Evolutionary conservation across 495 filamentous ascomycete genomes (phyloP).

Genomic region (Talaromyces borbonicus): DNA sequence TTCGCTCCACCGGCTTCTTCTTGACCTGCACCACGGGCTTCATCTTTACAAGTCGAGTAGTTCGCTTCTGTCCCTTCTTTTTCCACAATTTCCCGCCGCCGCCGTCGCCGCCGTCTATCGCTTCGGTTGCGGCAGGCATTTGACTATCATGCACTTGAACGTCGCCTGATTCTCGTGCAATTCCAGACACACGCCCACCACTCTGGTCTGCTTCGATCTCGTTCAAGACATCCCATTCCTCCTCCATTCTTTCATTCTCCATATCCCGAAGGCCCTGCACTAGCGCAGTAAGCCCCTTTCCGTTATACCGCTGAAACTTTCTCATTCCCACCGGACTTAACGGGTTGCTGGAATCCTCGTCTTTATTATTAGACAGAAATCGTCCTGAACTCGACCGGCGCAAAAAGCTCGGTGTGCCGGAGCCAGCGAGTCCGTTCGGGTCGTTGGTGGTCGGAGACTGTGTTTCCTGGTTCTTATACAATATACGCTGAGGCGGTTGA

Average conservation of each 20-base stretch:
- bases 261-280: conserved; percentile 68
- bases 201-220: conserved; percentile 61
- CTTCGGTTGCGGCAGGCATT: conserved; percentile 34
- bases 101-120: background rate
- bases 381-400: conserved; percentile 41
- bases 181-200: conserved; percentile 5
- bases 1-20: conserved; percentile 11
- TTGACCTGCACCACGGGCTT: conserved; percentile 39
- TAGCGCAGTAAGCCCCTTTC: conserved; percentile 66
- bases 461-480: conserved; percentile 18
- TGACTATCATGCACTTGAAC: conserved; percentile 58
- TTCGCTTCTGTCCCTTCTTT: conserved; percentile 13
- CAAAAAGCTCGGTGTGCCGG: conserved; percentile 65
- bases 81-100: conserved; percentile 14
- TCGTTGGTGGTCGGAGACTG: conserved; percentile 9
- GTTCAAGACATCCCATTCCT: conserved; percentile 71
- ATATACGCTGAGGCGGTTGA: conserved; percentile 9
- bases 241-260: conserved; percentile 66
- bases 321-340: conserved; percentile 40
- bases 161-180: conserved; percentile 12
- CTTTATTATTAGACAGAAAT: conserved; percentile 12
- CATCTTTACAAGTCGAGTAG: conserved; percentile 40
- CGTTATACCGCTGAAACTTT: conserved; percentile 54
- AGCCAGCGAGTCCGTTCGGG: conserved; percentile 13
- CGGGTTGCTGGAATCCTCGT: conserved; percentile 12